A percentile compares a stretch with the other conserved stretches of the same genome.
Evolutionary conservation across 805 yeast species (phyloP).

Genomic region (Saccharomycopsis sp.): DNA sequence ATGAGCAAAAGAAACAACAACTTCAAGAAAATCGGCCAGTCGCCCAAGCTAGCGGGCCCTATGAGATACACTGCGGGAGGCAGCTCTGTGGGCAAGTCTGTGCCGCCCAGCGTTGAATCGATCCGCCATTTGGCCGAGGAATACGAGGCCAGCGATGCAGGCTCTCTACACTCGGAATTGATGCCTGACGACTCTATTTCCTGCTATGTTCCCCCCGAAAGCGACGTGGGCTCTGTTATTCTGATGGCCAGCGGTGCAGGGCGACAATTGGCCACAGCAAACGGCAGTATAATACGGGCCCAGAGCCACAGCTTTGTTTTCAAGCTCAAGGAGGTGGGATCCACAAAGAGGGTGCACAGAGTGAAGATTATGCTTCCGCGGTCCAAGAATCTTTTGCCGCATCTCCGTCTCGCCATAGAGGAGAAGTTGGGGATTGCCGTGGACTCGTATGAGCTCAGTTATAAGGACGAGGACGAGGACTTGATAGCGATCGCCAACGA

Average conservation of each 20-base stretch:
- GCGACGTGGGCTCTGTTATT: constrained; percentile 16
- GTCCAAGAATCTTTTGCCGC: constrained; percentile 21
- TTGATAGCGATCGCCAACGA: constrained; percentile 29
- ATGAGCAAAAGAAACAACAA: constrained; percentile 14
- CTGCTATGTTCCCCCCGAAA: constrained; percentile 17
- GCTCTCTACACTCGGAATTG: constrained; percentile 8
- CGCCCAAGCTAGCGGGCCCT: not conserved
- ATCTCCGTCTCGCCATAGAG: constrained; percentile 24
- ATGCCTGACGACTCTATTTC: constrained; percentile 21
- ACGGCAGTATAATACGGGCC: constrained; percentile 12
- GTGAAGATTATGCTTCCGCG: constrained; percentile 21
- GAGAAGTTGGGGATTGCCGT: constrained; percentile 23
- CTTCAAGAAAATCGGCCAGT: constrained; percentile 7
- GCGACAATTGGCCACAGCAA: constrained; percentile 15
- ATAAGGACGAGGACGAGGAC: constrained; percentile 35
- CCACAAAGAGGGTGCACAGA: constrained; percentile 26
- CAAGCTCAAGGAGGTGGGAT: constrained; percentile 20
- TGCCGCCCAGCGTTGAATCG: not conserved
- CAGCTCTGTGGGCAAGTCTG: not conserved
- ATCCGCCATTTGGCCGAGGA: not conserved
- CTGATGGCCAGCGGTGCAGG: constrained; percentile 13
- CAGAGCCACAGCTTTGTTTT: constrained; percentile 17
- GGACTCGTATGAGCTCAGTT: constrained; percentile 29
- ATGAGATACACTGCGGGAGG: not conserved
- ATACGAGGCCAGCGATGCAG: not conserved